Base-by-base conservation (phyloP, 2,329 filamentous ascomycete genomes). In the Endothia cerciana region DNA sequence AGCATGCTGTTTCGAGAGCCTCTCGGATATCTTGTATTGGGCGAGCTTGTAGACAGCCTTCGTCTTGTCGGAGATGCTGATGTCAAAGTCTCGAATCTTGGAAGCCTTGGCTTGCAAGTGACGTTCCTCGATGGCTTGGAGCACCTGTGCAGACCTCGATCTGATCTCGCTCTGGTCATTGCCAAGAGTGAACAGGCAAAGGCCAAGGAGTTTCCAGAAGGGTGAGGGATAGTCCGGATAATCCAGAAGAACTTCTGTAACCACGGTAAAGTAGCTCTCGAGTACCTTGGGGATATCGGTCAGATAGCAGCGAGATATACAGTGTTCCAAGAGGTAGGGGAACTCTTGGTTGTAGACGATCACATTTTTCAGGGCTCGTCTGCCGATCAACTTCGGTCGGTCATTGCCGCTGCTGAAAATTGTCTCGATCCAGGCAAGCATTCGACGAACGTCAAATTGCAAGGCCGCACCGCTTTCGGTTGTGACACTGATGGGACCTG, bases 61-160 rank as follows among this genome's bases (percentile, higher is more conserved):
- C 0, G 96, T 99, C 79, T 97, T 98, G 79, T 99, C 96, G 0
- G 94, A 96, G 65, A 99, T 95, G 75, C 94, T 97, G 72, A 99
- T 98, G 73, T 99, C 95, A 66, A 97, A 96, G 75, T 99, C 95
- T 74, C 97, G 93, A 7, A 99, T 88, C 74, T 96, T 96, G 1
- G 94, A 97, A 70, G 88, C 95, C 70, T 91, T 82, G 2, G 79
- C 79, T 64, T 76, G 91, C 69, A 90, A 87, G 70, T 95, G 91
- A 30, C 92, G 87, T 70, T 93, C 89, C 77, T 98, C 95, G 1
- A 98, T 81, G 0, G 88, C 89, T 49, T 93, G 87, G 15, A 99
- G 82, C 40, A 98, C 82, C 59, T 89, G 87, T 0, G 91, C 91
- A 1, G 95, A 95, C 76, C 96, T 96, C 72, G 92, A 93, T 51